Conservation (phyloP, 208 protist genomes). For the Angomonas ambiguus region DNA sequence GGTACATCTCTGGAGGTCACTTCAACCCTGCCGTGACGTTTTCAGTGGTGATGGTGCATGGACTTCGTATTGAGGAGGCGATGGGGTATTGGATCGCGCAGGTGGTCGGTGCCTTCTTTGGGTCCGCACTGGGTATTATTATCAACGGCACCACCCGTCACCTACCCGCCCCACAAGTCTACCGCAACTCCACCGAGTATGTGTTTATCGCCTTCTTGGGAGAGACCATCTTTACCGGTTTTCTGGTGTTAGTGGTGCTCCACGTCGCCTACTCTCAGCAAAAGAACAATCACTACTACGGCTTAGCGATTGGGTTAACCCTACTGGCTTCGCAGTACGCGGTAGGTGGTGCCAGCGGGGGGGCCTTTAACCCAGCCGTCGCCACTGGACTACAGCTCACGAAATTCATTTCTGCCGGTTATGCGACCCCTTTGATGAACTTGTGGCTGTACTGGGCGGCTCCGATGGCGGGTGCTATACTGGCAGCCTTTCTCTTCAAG, state of each 20-base stretch:
- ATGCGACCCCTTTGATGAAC: constrained; percentile 68
- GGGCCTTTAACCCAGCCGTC: constrained; percentile 79
- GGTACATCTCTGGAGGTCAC: constrained; percentile 77
- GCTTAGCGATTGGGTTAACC: constrained; percentile 74
- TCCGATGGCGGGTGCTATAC: constrained; percentile 53
- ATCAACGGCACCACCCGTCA: constrained; percentile 58
- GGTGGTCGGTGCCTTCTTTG: constrained; percentile 64
- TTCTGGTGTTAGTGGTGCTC: constrained; percentile 72
- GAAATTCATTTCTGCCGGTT: constrained; percentile 68
- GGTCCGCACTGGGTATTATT: constrained; percentile 46
- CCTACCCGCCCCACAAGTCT: constrained; percentile 71
- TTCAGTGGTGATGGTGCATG: constrained; percentile 51
- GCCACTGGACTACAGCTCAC: constrained; percentile 67
- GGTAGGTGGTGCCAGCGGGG: constrained; percentile 68
- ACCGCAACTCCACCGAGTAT: constrained; percentile 52
- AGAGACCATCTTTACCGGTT: constrained; percentile 61
- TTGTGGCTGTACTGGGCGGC: constrained; percentile 83
- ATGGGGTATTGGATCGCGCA: constrained; percentile 80
- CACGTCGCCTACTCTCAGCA: constrained; percentile 72
- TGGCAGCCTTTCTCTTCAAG: constrained; percentile 64
- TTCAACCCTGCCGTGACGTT: constrained; percentile 84
- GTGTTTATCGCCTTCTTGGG: constrained; percentile 63
- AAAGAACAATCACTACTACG: constrained; percentile 73
- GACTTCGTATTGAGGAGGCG: constrained; percentile 69
- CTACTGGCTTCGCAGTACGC: constrained; percentile 67